Percentiles rank a stretch among this genome's conserved stretches.
Conservation (phyloP, 495 filamentous ascomycete genomes). For the Neurospora tetrasperma region DNA sequence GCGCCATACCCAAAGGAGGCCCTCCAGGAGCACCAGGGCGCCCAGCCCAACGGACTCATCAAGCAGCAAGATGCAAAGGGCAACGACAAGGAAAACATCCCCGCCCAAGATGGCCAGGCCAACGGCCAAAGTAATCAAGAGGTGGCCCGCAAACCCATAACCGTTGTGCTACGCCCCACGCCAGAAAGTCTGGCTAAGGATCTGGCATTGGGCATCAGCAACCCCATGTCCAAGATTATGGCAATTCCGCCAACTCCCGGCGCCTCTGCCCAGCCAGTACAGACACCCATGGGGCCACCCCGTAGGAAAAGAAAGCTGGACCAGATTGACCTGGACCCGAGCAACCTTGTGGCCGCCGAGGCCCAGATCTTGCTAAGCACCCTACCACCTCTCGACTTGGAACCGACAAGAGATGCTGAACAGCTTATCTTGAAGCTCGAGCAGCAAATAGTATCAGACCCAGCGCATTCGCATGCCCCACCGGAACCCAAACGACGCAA, state of each 20-base stretch:
- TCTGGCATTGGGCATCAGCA: constrained; percentile 63
- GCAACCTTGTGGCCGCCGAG: constrained; percentile 63
- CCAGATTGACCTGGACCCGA: constrained; percentile 63
- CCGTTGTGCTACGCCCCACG: constrained; percentile 80
- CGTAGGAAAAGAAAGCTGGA: constrained; percentile 58
- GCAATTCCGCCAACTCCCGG: constrained; percentile 46
- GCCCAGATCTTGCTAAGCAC: constrained; percentile 58
- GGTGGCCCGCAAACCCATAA: constrained; percentile 46
- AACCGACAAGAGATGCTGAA: constrained; percentile 56
- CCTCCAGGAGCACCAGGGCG: constrained; percentile 14
- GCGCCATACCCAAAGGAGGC: constrained; percentile 67
- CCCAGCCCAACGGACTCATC: constrained; percentile 15
- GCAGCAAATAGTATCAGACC: constrained; percentile 47
- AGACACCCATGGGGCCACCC: constrained; percentile 39
- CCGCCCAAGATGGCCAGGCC: constrained; percentile 32
- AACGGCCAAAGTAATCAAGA: constrained; percentile 37
- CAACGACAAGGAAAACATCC: constrained; percentile 40
- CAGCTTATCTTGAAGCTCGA: constrained; percentile 61
- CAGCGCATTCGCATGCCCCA: constrained; percentile 61
- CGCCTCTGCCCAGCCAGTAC: constrained; percentile 12
- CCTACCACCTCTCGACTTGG: constrained; percentile 64
- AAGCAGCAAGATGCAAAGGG: constrained; percentile 22
- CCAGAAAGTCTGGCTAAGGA: constrained; percentile 62
- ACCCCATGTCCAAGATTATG: constrained; percentile 46
- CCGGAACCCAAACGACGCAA: constrained; percentile 85